phyloP scores from a whole-genome alignment of 1,284 basidiomycete species.

The Xerocomus nothofagi region DNA sequence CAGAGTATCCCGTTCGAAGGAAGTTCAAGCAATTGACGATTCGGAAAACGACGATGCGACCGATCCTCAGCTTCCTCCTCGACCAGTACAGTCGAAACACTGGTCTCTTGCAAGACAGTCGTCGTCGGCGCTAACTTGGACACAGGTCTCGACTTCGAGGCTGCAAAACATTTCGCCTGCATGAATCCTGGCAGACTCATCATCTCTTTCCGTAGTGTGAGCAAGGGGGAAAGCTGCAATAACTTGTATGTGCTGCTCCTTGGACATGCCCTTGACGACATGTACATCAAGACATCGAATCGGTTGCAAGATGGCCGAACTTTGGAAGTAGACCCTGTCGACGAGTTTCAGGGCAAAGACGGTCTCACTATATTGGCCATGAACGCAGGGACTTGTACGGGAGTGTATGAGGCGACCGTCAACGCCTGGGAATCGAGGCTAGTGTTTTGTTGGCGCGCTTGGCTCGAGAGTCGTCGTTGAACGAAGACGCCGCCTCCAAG shows the following conservation, averaged over 20 bases:
- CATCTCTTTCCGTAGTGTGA: too few relatives aligned
- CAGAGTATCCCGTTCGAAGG: too few relatives aligned
- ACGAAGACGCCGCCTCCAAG: constrained; percentile 14
- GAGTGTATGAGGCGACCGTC: constrained; percentile 5
- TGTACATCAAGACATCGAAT: constrained; percentile 8
- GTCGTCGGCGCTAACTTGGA: constrained; percentile 45
- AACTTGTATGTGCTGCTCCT: not conserved
- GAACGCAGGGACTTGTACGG: constrained; percentile 14
- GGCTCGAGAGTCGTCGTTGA: not conserved
- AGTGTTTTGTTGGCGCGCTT: not conserved
- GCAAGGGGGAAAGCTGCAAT: constrained; percentile 37
- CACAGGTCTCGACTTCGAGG: constrained; percentile 44
- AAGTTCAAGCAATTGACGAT: too few relatives aligned
- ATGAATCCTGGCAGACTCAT: constrained; percentile 38
- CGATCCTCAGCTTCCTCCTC: not conserved
- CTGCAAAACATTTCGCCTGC: constrained; percentile 43
- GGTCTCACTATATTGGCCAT: constrained; percentile 19
- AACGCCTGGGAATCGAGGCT: constrained; percentile 21
- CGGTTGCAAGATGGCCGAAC: constrained; percentile 4
- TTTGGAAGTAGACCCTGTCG: constrained; percentile 13
- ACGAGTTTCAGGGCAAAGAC: constrained; percentile 6
- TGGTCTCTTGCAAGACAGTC: constrained; percentile 36
- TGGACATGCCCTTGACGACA: not conserved
- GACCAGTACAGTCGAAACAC: constrained; percentile 22
- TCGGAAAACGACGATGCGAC: too few relatives aligned